Conservation (phyloP, 441 rosid species). For the Isatis lusitanica region DNA sequence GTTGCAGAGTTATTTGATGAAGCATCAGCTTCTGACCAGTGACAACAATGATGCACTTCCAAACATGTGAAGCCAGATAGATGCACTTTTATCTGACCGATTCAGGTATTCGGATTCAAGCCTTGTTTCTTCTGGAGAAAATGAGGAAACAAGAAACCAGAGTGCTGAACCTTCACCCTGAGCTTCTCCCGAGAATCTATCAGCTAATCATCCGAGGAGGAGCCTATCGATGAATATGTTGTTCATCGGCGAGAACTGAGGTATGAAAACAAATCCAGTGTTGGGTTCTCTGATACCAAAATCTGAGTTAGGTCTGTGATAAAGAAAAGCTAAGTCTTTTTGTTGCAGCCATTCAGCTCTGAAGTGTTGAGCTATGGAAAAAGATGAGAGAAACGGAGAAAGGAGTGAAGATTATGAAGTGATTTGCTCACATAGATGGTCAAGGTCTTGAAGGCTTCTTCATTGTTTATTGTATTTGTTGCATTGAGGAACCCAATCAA, state of each 20-base stretch:
- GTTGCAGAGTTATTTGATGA: slow-evolving; percentile 51
- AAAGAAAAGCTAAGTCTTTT: slow-evolving; percentile 4
- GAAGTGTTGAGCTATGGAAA: slow-evolving; percentile 14
- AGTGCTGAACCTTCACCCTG: background rate
- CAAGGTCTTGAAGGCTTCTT: slow-evolving; percentile 13
- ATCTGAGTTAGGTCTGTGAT: slow-evolving; percentile 8
- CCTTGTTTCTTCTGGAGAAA: slow-evolving; percentile 23
- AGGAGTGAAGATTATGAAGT: slow-evolving; percentile 12
- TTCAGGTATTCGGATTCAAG: slow-evolving; percentile 17
- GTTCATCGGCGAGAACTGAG: slow-evolving; percentile 18
- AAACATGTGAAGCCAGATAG: slow-evolving; percentile 31
- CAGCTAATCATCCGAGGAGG: slow-evolving; percentile 16
- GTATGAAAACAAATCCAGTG: slow-evolving; percentile 9
- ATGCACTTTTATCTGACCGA: slow-evolving; percentile 6
- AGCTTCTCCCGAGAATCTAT: slow-evolving; percentile 18
- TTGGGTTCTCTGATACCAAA: background rate
- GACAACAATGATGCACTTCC: slow-evolving; percentile 36
- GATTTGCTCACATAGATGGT: slow-evolving; percentile 1
- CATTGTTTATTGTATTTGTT: slow-evolving; percentile 23
- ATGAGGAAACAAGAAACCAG: slow-evolving; percentile 21
- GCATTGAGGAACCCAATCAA: slow-evolving; percentile 30
- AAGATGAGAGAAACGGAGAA: background rate
- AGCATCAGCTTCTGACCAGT: slow-evolving; percentile 44
- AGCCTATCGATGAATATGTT: background rate
- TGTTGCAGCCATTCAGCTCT: slow-evolving; percentile 31